Evolutionary conservation across 768 basidiomycete genomes (phyloP), one percentile per base, ranked within the genome.

Genomic region (Trametes cingulata): DNA sequence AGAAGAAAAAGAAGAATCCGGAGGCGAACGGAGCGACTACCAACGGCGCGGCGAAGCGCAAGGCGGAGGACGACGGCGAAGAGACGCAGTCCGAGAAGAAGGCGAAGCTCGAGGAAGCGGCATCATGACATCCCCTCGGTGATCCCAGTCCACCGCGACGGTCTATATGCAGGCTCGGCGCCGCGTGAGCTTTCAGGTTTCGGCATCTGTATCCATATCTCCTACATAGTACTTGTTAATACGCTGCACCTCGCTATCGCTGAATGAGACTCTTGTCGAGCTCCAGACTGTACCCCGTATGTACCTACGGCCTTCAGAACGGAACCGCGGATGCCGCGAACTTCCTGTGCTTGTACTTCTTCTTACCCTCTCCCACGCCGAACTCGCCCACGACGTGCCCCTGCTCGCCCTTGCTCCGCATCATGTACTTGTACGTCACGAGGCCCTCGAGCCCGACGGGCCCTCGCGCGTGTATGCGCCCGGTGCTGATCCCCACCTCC

Each of bases 401-500:
- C 50, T 74, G 78, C 45, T 78, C 78, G 48, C 77, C 86, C 66
- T 78, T 85, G 74, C 94, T 95, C 74, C 83, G 78, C 76, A 98
- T 75, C 78, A 94, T 85, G 74, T 98, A 99, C 77, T 98, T 98
- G 80, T 99, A 98, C 58, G 88, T 97, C 40, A 95, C 90, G 64
- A 97, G 78, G 1, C 94, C 94, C 65, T 98, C 93, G 52, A 98
- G 78, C 0, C 96, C 96, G 1, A 98, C 96, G 0, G 97, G 97
- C 3, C 97, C 97, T 41, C 96, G 81, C 15, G 97, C 95, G 69
- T 99, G 97, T 56, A 97, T 96, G 69, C 91, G 87, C 0, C 96
- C 95, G 0, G 97, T 99, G 72, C 90, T 91, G 68, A 99, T 97
- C 9, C 97, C 97, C 0, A 99, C 96, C 74, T 98, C 97, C 5